Percentiles rank a stretch among this genome's conserved stretches.
phyloP scores from a whole-genome alignment of 345 rosid genomes.

The Aquilaria malaccensis region DNA sequence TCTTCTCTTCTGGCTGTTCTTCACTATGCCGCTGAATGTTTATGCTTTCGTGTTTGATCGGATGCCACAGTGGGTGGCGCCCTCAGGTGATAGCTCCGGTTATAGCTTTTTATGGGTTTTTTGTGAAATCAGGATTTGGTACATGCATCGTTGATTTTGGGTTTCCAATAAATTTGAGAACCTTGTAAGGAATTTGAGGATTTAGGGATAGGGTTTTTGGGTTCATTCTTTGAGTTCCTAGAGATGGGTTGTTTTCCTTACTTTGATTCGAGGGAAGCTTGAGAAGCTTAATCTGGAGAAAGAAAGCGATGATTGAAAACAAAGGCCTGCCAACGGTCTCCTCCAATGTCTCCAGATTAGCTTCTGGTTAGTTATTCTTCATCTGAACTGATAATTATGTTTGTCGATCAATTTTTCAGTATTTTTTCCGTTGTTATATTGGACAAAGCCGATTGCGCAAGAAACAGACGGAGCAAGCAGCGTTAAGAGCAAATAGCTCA shows the following conservation, averaged over 20 bases:
- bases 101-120: conserved; percentile 12
- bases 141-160: conserved; percentile 17
- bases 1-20: conserved; percentile 1
- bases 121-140: conserved; percentile 6
- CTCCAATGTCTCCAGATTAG: conserved; percentile 51
- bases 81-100: too few species aligned
- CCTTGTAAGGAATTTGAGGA: conserved; percentile 11
- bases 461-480: too few species aligned
- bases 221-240: conserved; percentile 14
- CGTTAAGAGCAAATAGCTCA: too few species aligned
- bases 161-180: conserved; percentile 7
- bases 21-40: conserved; percentile 7
- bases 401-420: neutral
- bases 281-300: conserved; percentile 63
- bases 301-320: conserved; percentile 48
- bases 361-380: conserved; percentile 53
- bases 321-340: conserved; percentile 39
- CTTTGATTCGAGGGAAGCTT: conserved; percentile 78
- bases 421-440: conserved; percentile 10
- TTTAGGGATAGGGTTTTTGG: conserved; percentile 6
- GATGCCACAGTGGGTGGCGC: neutral
- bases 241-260: conserved; percentile 93
- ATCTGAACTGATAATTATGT: neutral
- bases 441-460: too few species aligned
- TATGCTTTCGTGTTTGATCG: conserved; percentile 14